phyloP scores from a whole-genome alignment of 2,329 filamentous ascomycete genomes.

The Gnomoniopsis smithogilvyi region DNA sequence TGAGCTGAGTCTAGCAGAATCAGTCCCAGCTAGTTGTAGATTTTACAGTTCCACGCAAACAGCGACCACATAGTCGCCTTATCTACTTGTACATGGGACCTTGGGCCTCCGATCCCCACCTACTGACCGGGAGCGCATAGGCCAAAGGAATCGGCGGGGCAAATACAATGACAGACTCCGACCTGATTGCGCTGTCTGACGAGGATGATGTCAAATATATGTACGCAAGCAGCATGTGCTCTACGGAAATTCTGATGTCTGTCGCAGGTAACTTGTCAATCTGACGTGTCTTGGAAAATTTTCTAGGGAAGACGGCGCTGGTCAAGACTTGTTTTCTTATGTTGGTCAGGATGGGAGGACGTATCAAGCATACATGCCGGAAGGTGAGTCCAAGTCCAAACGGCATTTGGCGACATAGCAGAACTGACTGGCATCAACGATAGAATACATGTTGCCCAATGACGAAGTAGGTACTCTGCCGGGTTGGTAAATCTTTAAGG shows the following conservation, averaged over 20 bases:
- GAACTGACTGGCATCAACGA: background rate
- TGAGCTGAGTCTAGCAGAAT: no score
- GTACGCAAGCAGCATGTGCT: background rate
- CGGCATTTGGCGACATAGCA: background rate
- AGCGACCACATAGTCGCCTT: no score
- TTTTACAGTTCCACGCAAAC: no score
- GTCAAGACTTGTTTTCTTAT: background rate
- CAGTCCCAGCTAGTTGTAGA: no score
- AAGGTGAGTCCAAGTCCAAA: background rate
- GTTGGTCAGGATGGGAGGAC: background rate
- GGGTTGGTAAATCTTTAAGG: background rate
- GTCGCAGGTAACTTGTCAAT: no score
- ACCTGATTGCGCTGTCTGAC: background rate
- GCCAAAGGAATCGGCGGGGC: background rate
- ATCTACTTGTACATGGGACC: no score
- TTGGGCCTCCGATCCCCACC: no score
- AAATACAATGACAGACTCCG: background rate
- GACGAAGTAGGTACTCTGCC: background rate
- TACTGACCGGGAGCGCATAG: background rate
- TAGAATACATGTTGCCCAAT: slow-evolving; percentile 4
- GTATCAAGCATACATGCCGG: slow-evolving; percentile 1
- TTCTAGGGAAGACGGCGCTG: background rate
- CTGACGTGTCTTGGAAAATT: background rate
- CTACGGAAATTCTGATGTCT: background rate
- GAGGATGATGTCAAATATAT: background rate